Base-by-base conservation (phyloP, 1,139 yeast species). In the Debaryomyces robertsiae region DNA sequence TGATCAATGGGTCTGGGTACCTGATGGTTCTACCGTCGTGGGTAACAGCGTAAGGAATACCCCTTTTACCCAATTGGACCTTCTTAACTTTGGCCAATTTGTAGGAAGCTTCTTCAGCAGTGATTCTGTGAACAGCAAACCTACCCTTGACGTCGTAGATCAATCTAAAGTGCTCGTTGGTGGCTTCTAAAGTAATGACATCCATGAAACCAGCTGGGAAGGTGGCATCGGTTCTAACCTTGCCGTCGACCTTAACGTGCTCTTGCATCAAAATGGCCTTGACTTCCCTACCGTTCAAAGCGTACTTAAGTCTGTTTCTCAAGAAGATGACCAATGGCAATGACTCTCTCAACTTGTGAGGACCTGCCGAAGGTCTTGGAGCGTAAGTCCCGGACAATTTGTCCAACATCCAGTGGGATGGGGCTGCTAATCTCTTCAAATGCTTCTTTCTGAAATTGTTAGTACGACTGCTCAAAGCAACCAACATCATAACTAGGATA, bases 351-450 rank as follows among this genome's bases (percentile, higher is more conserved):
- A 89, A 83, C 80, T 90, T 90, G 83, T 91, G 97, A 71, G 97
- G 98, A 80, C 98, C 98, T 58, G 95, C 83, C 54, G 96, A 88
- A 67, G 97, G 95, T 81, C 96, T 89, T 77, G 97, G 97, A 57
- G 97, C 97, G 74, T 91, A 91, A 73, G 88, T 81, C 69, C 98
- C 98, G 71, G 96, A 86, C 79, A 91, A 81, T 81, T 91, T 91
- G 94, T 91, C 97, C 81, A 91, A 85, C 94, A 91, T 85, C 97
- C 97, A 91, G 84, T 91, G 97, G 80, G 89, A 84, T 80, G 98
- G 98, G 45, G 97, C 97, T 73, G 96, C 95, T 76, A 89, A 83
- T 81, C 96, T 87, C 85, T 89, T 89, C 76, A 90, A 82, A 74
- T 90, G 97, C 84, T 90, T 90, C 91, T 89, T 89, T 80, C 83